Evolutionary conservation across 1,139 yeast species (phyloP), one percentile per base, ranked within the genome.

Genomic region (Debaryomyces nepalensis): DNA sequence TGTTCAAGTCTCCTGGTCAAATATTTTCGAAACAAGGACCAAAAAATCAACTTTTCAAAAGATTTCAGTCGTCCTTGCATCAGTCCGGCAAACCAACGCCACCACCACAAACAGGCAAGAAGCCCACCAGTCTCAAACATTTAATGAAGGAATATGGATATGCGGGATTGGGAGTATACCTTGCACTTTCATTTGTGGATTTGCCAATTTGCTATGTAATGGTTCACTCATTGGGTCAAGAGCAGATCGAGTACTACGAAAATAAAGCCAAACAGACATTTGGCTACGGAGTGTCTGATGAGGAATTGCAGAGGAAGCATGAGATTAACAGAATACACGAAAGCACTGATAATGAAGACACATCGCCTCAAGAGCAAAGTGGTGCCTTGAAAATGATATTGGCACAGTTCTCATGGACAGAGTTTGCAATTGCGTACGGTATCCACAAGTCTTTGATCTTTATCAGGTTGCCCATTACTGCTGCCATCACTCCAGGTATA

Each of bases 361-460:
- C 27, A 7, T 29, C 27, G 3, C 51, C 49, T 15, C 43, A 46
- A 26, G 27, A 41, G 2, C 41, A 43, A 14, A 23, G 29, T n/a
- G 26, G 43, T 24, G 31, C 86, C 22, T 64, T 80, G 10, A 29
- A 15, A 7, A 26, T 42, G 26, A 33, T 86, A 23, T 64, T 79
- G 58, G 52, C 67, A 7, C 75, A 70, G 53, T 73, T 73, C 48
- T 72, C 77, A 10, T 73, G 75, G 75, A 69, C 78, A 2, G 97
- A 93, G 62, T 81, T 89, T 54, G 84, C 89, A 14, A 77, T 95
- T 49, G 99, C 99, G 0, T 93, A 93, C 61, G 97, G 97, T 4
- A 71, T 93, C 41, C 99, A 93, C 70, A 93, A 95, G 68, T 81
- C 95, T 4, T 73, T 91, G 48, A 77, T 85, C 9, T 80, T 93